Evolutionary conservation across 164 flowering plant genomes (phyloP).

Genomic region (Vitis rotundifolia): DNA sequence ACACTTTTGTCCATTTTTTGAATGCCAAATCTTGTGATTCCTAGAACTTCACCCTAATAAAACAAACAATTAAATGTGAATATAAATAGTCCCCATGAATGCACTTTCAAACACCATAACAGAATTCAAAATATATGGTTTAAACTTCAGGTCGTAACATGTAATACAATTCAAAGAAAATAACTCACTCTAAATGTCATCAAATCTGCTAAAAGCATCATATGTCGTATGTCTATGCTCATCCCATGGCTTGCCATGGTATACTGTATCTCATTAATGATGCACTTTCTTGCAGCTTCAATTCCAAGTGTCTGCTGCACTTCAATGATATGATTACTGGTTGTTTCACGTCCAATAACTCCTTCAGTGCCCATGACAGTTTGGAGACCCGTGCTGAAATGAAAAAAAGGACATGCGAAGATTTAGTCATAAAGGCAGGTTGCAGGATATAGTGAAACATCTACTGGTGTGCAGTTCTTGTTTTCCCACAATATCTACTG

Average conservation of each 20-base stretch:
- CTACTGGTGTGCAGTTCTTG: background rate
- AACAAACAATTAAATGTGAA: slow-evolving; percentile 10
- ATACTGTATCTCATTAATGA: slow-evolving; percentile 70
- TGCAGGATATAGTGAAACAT: background rate
- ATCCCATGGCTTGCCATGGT: slow-evolving; percentile 83
- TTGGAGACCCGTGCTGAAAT: slow-evolving; percentile 65
- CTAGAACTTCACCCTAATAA: slow-evolving; percentile 74
- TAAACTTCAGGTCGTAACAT: background rate
- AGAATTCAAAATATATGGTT: background rate
- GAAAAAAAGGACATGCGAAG: background rate
- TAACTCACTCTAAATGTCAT: slow-evolving; percentile 80
- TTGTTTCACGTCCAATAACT: slow-evolving; percentile 66
- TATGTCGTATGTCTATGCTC: slow-evolving; percentile 91
- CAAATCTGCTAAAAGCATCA: slow-evolving; percentile 95
- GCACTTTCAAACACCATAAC: background rate
- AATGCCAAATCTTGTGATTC: slow-evolving; percentile 45
- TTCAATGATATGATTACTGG: slow-evolving; percentile 81
- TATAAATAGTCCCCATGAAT: background rate
- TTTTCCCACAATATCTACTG: no score
- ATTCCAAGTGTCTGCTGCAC: slow-evolving; percentile 68
- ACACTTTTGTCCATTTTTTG: slow-evolving; percentile 55
- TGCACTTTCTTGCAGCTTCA: slow-evolving; percentile 86
- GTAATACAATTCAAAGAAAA: slow-evolving; percentile 4
- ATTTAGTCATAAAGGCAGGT: background rate
- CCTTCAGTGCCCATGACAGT: slow-evolving; percentile 86